Evolutionary conservation across 2,329 filamentous ascomycete genomes (phyloP).

Genomic region (Neonectria ditissima): DNA sequence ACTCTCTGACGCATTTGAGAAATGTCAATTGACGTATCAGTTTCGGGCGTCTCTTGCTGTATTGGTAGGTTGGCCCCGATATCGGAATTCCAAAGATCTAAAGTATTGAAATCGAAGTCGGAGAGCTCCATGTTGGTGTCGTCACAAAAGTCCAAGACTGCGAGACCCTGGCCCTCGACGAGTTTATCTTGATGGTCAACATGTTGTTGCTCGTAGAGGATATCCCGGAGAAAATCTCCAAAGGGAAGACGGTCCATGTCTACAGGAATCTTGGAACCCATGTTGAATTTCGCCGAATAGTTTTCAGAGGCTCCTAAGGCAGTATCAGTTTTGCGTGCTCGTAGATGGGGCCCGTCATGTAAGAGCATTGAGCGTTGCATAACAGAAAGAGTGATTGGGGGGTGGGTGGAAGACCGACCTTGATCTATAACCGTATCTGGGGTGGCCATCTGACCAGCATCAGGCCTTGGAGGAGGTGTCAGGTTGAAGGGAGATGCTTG

Average conservation of each 20-base stretch:
- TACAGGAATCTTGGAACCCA: constrained; percentile 31
- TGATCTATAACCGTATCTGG: constrained; percentile 38
- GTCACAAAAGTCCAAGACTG: constrained; percentile 63
- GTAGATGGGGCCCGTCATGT: not conserved
- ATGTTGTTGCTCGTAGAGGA: constrained; percentile 61
- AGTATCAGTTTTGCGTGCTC: constrained; percentile 12
- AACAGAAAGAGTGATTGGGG: not conserved
- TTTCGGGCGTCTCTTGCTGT: constrained; percentile 40
- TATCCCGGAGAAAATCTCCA: constrained; percentile 63
- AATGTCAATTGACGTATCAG: constrained; percentile 57
- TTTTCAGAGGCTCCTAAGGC: constrained; percentile 19
- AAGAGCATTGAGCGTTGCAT: not conserved
- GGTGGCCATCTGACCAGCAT: constrained; percentile 35
- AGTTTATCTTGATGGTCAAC: constrained; percentile 50
- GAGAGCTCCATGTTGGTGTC: constrained; percentile 63
- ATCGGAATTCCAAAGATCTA: constrained; percentile 61
- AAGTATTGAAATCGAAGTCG: constrained; percentile 63
- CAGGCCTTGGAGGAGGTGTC: constrained; percentile 26
- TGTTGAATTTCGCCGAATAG: constrained; percentile 33
- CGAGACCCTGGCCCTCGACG: constrained; percentile 56
- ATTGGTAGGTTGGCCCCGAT: constrained; percentile 48
- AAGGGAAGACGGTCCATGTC: constrained; percentile 57
- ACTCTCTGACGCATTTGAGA: constrained; percentile 60
- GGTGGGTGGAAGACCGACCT: constrained; percentile 12
- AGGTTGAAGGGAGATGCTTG: constrained; percentile 35